Conservation (phyloP, 2,329 filamentous ascomycete genomes). For the Epichloe gansuensis region DNA sequence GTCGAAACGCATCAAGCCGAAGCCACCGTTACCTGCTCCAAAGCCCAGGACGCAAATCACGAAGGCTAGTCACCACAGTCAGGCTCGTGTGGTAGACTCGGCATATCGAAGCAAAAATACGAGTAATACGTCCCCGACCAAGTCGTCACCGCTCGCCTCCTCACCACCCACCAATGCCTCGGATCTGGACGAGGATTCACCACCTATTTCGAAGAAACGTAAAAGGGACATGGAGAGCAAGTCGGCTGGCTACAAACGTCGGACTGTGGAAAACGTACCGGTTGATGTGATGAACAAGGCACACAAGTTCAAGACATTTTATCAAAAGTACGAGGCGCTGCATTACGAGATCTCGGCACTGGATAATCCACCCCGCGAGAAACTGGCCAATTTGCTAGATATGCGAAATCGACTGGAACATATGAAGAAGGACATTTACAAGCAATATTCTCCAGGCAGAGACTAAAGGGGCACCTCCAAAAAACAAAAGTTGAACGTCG, state of each 20-base stretch:
- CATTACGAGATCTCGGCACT: constrained; percentile 41
- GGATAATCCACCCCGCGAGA: constrained; percentile 36
- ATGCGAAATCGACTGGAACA: constrained; percentile 40
- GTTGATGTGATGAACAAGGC: constrained; percentile 39
- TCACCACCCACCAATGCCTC: constrained; percentile 54
- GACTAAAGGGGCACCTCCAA: constrained; percentile 7
- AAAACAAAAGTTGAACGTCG: not conserved
- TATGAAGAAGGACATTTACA: constrained; percentile 49
- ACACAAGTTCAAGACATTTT: constrained; percentile 40
- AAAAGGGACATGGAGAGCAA: constrained; percentile 22
- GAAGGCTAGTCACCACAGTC: constrained; percentile 33
- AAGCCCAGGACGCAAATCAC: constrained; percentile 33
- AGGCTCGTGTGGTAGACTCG: constrained; percentile 24
- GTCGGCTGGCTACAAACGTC: constrained; percentile 16
- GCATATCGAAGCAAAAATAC: constrained; percentile 27
- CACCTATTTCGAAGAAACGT: constrained; percentile 28
- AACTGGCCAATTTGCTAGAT: constrained; percentile 36
- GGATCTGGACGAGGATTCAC: constrained; percentile 38
- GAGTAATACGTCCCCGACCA: constrained; percentile 45
- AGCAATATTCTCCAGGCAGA: constrained; percentile 24
- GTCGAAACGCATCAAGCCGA: constrained; percentile 43
- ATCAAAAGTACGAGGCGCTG: constrained; percentile 42
- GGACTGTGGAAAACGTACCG: constrained; percentile 16
- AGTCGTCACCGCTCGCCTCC: constrained; percentile 52
- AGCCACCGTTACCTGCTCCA: constrained; percentile 23